These are phyloP conservation scores for Scheffersomyces lignosus DNA, from an alignment of 805 yeast genomes.

Conservation along the genomic window DNA sequence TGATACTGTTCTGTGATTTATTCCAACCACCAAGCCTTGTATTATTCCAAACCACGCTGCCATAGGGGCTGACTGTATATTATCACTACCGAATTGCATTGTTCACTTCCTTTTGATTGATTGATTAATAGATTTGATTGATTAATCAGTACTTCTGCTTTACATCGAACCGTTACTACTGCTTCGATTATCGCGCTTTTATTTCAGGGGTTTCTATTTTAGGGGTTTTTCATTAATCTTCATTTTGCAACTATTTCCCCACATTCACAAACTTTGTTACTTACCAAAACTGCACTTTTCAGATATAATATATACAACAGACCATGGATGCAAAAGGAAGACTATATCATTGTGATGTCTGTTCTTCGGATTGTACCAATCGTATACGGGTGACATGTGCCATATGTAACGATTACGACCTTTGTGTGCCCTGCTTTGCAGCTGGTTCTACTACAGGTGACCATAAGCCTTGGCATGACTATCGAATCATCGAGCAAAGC, in stretches of 20 bases:
- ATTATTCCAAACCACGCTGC: not conserved
- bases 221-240: too few relatives aligned
- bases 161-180: slow-evolving; percentile 24
- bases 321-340: slow-evolving; percentile 39
- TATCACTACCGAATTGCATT: not conserved
- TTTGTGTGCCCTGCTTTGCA: slow-evolving; percentile 97
- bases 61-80: not conserved
- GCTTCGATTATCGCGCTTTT: not conserved
- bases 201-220: too few relatives aligned
- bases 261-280: too few relatives aligned
- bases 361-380: slow-evolving; percentile 94
- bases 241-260: too few relatives aligned
- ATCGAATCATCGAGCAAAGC: slow-evolving; percentile 88
- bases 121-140: not conserved
- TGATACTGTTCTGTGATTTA: too few relatives aligned
- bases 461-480: slow-evolving; percentile 94
- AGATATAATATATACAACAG: slow-evolving; percentile 22
- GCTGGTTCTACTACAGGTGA: slow-evolving; percentile 76
- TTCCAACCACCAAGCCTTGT: too few relatives aligned
- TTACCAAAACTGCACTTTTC: too few relatives aligned
- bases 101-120: not conserved
- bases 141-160: slow-evolving; percentile 25
- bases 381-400: slow-evolving; percentile 92
- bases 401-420: slow-evolving; percentile 86
- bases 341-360: slow-evolving; percentile 86